Evolutionary conservation across 2,329 filamentous ascomycete species (phyloP).

Genomic region (Cryphonectria naterciae): DNA sequence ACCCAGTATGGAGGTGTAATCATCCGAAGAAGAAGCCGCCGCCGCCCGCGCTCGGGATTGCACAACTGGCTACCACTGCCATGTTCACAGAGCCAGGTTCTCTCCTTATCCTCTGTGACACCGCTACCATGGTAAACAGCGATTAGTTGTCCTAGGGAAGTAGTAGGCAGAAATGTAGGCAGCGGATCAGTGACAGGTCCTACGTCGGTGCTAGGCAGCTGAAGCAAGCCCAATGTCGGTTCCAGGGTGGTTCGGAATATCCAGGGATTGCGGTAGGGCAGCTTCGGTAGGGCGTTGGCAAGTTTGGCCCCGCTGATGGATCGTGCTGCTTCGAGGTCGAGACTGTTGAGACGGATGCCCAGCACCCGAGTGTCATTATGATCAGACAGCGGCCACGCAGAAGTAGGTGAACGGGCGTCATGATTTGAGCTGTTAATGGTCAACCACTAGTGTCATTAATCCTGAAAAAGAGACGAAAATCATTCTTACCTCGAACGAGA

Average conservation of each 20-base stretch:
- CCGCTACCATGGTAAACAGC: background rate
- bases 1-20: background rate
- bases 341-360: conserved; percentile 23
- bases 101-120: background rate
- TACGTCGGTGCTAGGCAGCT: background rate
- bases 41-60: background rate
- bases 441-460: background rate
- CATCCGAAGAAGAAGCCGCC: conserved; percentile 3
- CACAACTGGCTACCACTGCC: background rate
- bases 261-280: conserved; percentile 28
- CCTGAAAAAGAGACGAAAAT: background rate
- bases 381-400: background rate
- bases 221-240: conserved; percentile 3
- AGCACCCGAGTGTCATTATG: conserved; percentile 14
- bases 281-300: background rate
- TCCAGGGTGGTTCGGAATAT: conserved; percentile 28
- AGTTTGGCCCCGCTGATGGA: conserved; percentile 17
- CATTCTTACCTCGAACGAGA: conserved; percentile 3
- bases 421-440: conserved; percentile 1
- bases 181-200: conserved; percentile 7
- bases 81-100: background rate
- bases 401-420: background rate
- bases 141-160: background rate
- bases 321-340: conserved; percentile 25
- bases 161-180: conserved; percentile 4